Conservation (phyloP, 106 monocot species). For the Vanilla planifolia region DNA sequence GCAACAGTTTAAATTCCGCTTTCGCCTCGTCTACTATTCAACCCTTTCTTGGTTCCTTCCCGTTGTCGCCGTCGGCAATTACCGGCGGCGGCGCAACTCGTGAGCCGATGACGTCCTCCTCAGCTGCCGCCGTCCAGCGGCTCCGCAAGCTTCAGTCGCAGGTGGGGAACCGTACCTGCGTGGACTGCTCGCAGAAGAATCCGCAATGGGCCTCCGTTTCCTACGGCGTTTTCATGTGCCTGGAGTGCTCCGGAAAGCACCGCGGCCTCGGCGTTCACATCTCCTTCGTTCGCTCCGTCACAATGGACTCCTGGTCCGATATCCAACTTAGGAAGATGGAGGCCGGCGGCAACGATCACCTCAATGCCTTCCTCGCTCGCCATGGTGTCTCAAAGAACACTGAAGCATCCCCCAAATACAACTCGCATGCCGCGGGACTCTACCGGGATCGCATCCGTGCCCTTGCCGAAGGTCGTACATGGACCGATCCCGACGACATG, state of each 20-base stretch:
- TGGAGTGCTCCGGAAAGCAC: conserved; percentile 80
- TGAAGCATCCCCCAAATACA: conserved; percentile 69
- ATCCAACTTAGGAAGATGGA: conserved; percentile 91
- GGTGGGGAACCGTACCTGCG: conserved; percentile 68
- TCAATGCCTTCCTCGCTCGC: conserved; percentile 63
- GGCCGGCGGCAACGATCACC: conserved; percentile 71
- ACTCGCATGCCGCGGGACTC: conserved; percentile 56
- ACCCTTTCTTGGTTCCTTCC: background rate
- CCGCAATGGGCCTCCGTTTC: conserved; percentile 78
- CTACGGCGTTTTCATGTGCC: conserved; percentile 76
- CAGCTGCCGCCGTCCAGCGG: conserved; percentile 57
- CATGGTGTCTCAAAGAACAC: conserved; percentile 68
- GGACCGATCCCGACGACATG: conserved; percentile 72
- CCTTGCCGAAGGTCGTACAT: conserved; percentile 65
- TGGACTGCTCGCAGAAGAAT: conserved; percentile 70
- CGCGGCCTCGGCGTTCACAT: conserved; percentile 74
- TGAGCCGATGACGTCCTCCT: conserved; percentile 7
- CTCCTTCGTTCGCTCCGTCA: conserved; percentile 68
- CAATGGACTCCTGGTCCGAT: conserved; percentile 91
- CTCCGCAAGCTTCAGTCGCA: conserved; percentile 69
- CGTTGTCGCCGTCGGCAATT: no score
- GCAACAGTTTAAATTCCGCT: background rate
- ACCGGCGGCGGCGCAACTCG: background rate
- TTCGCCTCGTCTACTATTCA: background rate
- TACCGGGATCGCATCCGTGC: conserved; percentile 75